phyloP scores from a whole-genome alignment of 257 asterid genomes.

The Solanum microdontum region DNA sequence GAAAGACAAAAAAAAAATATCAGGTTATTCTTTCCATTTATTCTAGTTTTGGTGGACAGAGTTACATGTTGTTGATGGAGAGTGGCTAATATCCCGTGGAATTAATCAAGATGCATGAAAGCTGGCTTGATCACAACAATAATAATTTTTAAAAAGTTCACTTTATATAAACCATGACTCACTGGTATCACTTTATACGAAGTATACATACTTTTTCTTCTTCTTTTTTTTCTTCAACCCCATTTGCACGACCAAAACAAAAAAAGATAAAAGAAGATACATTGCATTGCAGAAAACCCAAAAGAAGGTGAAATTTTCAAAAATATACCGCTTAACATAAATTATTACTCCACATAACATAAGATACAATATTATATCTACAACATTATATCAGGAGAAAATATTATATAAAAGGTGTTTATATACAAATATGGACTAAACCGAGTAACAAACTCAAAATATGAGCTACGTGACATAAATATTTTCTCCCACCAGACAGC shows the following conservation, averaged over 20 bases:
- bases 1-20: too few species aligned
- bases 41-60: not conserved
- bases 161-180: not conserved
- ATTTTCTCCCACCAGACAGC: not conserved
- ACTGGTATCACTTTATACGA: not conserved
- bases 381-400: not conserved
- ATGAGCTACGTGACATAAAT: not conserved
- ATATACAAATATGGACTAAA: not conserved
- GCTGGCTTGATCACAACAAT: not conserved
- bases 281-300: too few species aligned
- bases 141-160: too few species aligned
- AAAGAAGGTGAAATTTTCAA: not conserved
- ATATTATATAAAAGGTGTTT: not conserved
- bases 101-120: not conserved
- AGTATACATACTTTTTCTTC: not conserved
- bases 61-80: not conserved
- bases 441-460: too few species aligned
- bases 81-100: fast-evolving
- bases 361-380: too few species aligned
- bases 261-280: too few species aligned
- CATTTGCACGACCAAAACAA: too few species aligned
- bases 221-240: not conserved
- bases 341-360: not conserved
- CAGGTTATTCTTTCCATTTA: not conserved
- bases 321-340: not conserved